Evolutionary conservation across 1,284 basidiomycete species (phyloP).

Genomic region (Volvariella volvacea): DNA sequence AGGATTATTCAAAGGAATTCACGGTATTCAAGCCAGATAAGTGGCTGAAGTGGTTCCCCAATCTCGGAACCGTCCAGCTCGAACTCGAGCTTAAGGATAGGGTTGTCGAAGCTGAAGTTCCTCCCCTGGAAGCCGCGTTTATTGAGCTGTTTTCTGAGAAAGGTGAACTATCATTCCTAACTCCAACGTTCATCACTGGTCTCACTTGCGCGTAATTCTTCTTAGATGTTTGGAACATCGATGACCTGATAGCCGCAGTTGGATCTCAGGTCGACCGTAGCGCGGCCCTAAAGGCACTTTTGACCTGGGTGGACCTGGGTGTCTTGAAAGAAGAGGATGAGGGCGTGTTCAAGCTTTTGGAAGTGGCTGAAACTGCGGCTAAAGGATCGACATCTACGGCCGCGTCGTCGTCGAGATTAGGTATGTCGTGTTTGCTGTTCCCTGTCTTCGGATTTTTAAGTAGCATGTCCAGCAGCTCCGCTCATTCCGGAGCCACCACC

Average conservation of each 20-base stretch:
- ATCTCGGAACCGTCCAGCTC: conserved; percentile 76
- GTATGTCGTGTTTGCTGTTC: too few species aligned
- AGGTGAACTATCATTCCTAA: conserved; percentile 27
- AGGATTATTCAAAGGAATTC: conserved; percentile 72
- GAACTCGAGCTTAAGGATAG: conserved; percentile 80
- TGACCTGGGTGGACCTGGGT: conserved; percentile 79
- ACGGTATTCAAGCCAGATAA: conserved; percentile 85
- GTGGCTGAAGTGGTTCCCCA: conserved; percentile 78
- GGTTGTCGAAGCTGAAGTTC: conserved; percentile 67
- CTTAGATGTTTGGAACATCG: conserved; percentile 62
- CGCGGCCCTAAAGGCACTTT: conserved; percentile 64
- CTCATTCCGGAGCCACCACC: conserved; percentile 43
- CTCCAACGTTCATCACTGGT: too few species aligned
- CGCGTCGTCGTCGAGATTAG: too few species aligned
- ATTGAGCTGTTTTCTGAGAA: conserved; percentile 80
- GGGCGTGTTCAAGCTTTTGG: conserved; percentile 56
- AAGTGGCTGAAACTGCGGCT: conserved; percentile 40
- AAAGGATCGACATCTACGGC: neutral
- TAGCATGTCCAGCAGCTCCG: conserved; percentile 13
- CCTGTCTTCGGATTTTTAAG: too few species aligned
- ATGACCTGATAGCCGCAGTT: conserved; percentile 58
- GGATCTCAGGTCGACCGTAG: conserved; percentile 52
- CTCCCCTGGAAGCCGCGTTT: conserved; percentile 83
- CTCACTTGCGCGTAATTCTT: neutral
- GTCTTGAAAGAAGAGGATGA: conserved; percentile 66